Percentiles rank a stretch among this genome's conserved stretches.
These are phyloP conservation scores for Raphanus sativus DNA, from an alignment of 345 rosid genomes.

Conservation along the genomic window DNA sequence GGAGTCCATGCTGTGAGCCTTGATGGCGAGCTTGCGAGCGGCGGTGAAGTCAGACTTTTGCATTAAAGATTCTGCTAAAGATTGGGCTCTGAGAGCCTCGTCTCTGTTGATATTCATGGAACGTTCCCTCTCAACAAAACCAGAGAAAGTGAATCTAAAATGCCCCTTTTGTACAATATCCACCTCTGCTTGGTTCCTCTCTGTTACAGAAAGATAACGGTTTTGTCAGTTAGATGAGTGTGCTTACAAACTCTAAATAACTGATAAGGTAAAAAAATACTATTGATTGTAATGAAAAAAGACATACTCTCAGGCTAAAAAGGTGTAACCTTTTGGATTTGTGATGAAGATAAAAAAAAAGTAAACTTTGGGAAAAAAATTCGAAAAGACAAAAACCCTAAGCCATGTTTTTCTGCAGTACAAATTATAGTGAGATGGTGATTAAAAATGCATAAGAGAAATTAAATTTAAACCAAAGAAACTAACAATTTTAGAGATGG, in stretches of 20 bases:
- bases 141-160: too few relatives aligned
- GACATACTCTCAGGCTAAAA: not conserved
- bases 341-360: not conserved
- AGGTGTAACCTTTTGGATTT: not conserved
- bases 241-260: not conserved
- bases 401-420: not conserved
- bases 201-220: slow-evolving; percentile 8
- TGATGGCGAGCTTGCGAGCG: slow-evolving; percentile 66
- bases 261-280: not conserved
- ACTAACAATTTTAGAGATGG: not conserved
- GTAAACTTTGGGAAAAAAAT: not conserved
- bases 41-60: slow-evolving; percentile 51
- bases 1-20: slow-evolving; percentile 62
- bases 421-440: not conserved
- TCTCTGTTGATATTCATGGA: slow-evolving; percentile 74
- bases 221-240: not conserved
- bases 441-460: not conserved
- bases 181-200: slow-evolving; percentile 21
- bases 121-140: too few relatives aligned
- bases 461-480: not conserved
- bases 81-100: slow-evolving; percentile 86
- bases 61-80: slow-evolving; percentile 71
- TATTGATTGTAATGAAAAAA: not conserved
- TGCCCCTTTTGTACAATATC: not conserved
- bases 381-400: not conserved